A percentile compares a stretch with the other conserved stretches of the same genome.
phyloP scores from a whole-genome alignment of 2,329 filamentous ascomycete species.

The Trichoderma koningii region DNA sequence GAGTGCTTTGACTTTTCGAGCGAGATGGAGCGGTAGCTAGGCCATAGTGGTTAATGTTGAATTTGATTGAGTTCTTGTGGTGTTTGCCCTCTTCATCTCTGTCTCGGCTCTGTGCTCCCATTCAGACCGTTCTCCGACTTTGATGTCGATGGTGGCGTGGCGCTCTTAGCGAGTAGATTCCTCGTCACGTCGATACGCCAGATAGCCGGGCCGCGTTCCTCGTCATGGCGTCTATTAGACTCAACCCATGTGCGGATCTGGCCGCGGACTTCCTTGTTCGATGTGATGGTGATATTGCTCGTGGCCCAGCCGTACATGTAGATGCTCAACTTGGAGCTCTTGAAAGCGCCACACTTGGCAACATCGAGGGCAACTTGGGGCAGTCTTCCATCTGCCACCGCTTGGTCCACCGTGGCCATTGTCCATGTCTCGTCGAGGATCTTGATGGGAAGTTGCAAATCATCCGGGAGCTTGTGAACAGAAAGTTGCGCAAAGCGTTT shows the following conservation, averaged over 20 bases:
- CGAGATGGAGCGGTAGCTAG: too few species aligned
- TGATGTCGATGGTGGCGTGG: conserved; percentile 31
- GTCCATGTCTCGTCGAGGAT: conserved; percentile 38
- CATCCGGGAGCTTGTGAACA: conserved; percentile 36
- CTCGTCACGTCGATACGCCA: conserved; percentile 42
- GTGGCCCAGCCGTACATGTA: conserved; percentile 46
- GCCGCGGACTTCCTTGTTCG: conserved; percentile 45
- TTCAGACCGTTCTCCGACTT: not conserved
- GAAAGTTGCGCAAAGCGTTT: conserved; percentile 40
- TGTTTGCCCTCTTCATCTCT: not conserved
- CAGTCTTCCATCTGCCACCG: conserved; percentile 35
- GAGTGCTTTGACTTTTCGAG: too few species aligned
- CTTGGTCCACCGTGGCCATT: conserved; percentile 33
- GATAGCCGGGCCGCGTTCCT: conserved; percentile 40
- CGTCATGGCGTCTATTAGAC: conserved; percentile 34
- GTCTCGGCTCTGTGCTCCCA: not conserved
- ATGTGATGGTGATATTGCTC: conserved; percentile 42
- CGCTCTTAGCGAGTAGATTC: conserved; percentile 42
- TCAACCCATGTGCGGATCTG: conserved; percentile 43
- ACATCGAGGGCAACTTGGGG: conserved; percentile 42
- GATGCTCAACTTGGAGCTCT: conserved; percentile 43
- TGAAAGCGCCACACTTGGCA: conserved; percentile 38
- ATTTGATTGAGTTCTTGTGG: not conserved
- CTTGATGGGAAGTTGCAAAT: conserved; percentile 42
- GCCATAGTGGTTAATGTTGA: not conserved